phyloP scores from a whole-genome alignment of 179 eudicot species.

The Carnegiea gigantea region DNA sequence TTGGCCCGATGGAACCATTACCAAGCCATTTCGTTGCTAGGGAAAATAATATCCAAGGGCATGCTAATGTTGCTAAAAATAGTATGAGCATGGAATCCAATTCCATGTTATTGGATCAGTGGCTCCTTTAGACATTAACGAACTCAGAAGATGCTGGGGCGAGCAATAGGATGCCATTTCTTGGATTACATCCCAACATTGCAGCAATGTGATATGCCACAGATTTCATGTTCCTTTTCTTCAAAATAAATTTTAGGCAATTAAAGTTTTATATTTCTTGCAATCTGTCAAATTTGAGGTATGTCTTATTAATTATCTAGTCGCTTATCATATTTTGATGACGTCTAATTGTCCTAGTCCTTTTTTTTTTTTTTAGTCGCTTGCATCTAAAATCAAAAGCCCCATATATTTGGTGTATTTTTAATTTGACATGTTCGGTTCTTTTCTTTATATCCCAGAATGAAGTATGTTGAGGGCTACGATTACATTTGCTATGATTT shows the following conservation, averaged over 20 bases:
- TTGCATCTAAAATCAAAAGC: background rate
- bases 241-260: background rate
- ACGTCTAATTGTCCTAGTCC: no score
- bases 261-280: no score
- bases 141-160: background rate
- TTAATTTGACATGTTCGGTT: background rate
- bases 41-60: background rate
- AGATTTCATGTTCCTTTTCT: background rate
- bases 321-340: no score
- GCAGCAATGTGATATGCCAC: background rate
- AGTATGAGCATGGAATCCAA: background rate
- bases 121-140: background rate
- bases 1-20: background rate
- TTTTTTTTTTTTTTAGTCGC: background rate
- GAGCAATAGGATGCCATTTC: background rate
- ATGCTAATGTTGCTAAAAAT: background rate
- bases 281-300: no score
- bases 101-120: background rate
- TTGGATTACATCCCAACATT: background rate
- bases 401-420: background rate
- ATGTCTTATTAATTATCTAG: no score
- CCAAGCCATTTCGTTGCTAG: background rate
- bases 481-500: background rate
- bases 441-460: background rate
- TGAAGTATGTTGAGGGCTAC: background rate